phyloP scores from a whole-genome alignment of 139 green algal genomes.

The Haematococcus lacustris region DNA sequence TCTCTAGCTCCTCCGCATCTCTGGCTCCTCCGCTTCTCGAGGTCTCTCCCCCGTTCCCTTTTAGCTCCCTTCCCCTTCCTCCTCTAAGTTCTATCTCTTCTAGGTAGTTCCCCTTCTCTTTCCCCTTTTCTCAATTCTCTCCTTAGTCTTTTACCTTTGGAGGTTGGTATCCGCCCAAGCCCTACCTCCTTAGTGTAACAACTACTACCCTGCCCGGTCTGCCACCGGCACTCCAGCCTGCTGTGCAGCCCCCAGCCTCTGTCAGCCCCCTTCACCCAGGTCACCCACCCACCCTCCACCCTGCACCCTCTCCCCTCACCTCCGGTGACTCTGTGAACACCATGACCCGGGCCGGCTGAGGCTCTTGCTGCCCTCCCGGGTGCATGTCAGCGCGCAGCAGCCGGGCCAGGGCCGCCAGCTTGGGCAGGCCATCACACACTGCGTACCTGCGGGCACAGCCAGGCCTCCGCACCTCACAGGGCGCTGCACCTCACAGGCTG shows the following conservation, averaged over 20 bases:
- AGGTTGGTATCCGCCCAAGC: too few species aligned
- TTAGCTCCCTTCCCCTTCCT: background rate
- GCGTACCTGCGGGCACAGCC: slow-evolving; percentile 29
- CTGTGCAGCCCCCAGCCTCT: too few species aligned
- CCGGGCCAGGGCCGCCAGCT: slow-evolving; percentile 48
- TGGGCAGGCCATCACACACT: slow-evolving; percentile 21
- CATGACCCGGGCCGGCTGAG: slow-evolving; percentile 50
- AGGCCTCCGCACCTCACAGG: background rate
- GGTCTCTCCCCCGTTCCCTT: too few species aligned
- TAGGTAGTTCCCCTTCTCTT: too few species aligned
- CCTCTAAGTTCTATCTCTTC: too few species aligned
- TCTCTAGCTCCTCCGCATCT: slow-evolving; percentile 35
- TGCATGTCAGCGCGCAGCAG: slow-evolving; percentile 52
- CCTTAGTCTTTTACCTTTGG: too few species aligned
- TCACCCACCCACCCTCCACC: background rate
- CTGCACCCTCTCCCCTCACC: background rate
- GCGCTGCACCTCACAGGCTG: background rate
- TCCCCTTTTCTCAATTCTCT: too few species aligned
- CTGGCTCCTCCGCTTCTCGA: too few species aligned
- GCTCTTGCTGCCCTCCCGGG: slow-evolving; percentile 25
- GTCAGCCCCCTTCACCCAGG: background rate
- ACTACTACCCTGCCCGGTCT: too few species aligned
- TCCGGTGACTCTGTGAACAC: slow-evolving; percentile 28
- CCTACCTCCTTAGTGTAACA: background rate
- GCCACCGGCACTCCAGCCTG: too few species aligned